Conservation (phyloP, 2,329 filamentous ascomycete genomes). For the Blumeria graminis region DNA sequence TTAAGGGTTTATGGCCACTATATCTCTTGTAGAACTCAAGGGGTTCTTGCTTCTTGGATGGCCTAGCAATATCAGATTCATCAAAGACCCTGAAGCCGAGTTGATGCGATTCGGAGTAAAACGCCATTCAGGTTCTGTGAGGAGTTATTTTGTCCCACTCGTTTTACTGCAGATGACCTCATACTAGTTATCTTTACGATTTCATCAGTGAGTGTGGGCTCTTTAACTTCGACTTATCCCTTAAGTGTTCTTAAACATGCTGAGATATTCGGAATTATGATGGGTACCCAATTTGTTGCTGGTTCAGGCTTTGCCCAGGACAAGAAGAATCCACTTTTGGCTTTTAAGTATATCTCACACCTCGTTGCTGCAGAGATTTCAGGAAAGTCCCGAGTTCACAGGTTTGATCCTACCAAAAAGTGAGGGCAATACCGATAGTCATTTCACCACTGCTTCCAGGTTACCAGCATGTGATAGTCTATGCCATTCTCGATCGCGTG, state of each 20-base stretch:
- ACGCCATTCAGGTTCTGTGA: neutral
- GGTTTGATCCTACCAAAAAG: neutral
- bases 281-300: neutral
- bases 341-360: neutral
- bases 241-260: neutral
- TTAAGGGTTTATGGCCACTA: neutral
- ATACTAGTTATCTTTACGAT: neutral
- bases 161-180: neutral
- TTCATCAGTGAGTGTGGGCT: neutral
- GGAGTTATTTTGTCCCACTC: neutral
- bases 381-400: neutral
- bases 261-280: neutral
- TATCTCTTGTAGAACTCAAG: neutral
- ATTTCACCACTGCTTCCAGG: neutral
- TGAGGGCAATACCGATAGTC: neutral
- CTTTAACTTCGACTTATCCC: neutral
- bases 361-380: neutral
- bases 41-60: neutral
- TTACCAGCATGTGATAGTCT: neutral
- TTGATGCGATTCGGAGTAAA: neutral
- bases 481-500: neutral
- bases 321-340: neutral
- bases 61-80: too few relatives aligned
- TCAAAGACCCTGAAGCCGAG: neutral
- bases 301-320: neutral